Evolutionary conservation across 1,139 yeast genomes (phyloP), one percentile per base, ranked within the genome.

Genomic region (Sugiyamaella paludigena): DNA sequence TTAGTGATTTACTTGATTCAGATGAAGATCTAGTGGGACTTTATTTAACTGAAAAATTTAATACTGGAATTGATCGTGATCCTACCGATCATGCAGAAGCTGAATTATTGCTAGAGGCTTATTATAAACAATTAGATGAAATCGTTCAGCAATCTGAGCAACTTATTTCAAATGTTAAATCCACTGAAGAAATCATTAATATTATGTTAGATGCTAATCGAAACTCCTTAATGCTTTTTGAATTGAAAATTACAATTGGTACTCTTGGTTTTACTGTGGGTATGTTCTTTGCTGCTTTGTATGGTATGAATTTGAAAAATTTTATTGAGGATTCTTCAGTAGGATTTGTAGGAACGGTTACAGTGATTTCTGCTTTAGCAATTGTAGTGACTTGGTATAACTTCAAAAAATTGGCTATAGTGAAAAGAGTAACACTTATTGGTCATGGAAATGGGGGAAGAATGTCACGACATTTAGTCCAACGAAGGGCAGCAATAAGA

Each of bases 261-360:
- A 86, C 98, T 0, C 68, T 92, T 38, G 95, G 96, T 0, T 76
- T 83, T 56, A 82, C 95, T 1, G 85, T 89, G 11, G 95, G 95
- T 1, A 83, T 85, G 11, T 70, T 83, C 37, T 66, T 85, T 13
- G 80, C 91, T 1, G 96, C 96, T 1, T 74, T 92, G 51, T 92
- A 88, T 65, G 98, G 98, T 36, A 92, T 92, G 98, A 92, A 92
- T 65, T 72, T 92, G 64, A 87, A 87, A 61, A 92, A 91, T 64
- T 88, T 82, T 62, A 81, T 91, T 10, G 98, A 92, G 65, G 95
- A 89, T 27, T 76, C 87, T 2, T 66, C 72, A 13, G 66, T 72
- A 47, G 94, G 94, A 1, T 84, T 86, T 15, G 79, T 87, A 12
- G 74, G 68, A 1, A 71, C 77, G 5, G 69, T 76, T 1, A 56